Conservation (phyloP, 352 stramenopile species). For the Pythium sp. region DNA sequence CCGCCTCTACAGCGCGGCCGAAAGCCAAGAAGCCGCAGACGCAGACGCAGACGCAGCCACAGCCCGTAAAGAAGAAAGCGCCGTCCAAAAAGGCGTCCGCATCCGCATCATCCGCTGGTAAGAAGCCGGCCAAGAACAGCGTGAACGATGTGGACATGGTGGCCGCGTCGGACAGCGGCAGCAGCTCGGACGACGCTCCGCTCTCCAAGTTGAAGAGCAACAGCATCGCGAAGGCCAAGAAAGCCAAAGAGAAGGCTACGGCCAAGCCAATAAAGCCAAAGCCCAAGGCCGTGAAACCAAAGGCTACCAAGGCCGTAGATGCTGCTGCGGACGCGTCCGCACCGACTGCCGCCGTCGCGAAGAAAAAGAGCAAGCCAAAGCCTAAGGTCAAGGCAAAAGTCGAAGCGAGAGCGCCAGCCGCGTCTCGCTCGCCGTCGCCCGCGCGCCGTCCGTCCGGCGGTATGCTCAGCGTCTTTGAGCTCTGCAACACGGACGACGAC, state of each 20-base stretch:
- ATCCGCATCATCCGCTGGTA: background rate
- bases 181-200: constrained; percentile 8
- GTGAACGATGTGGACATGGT: background rate
- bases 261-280: constrained; percentile 18
- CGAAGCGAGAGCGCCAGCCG: background rate
- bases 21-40: constrained; percentile 11
- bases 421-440: constrained; percentile 13
- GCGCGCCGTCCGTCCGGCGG: constrained; percentile 29
- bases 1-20: constrained; percentile 1
- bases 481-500: constrained; percentile 65
- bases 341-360: background rate
- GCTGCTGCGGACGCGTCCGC: background rate
- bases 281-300: constrained; percentile 19
- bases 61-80: constrained; percentile 1
- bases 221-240: constrained; percentile 5
- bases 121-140: constrained; percentile 7
- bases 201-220: constrained; percentile 9
- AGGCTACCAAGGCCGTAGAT: background rate
- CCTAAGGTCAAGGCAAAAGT: constrained; percentile 1
- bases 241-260: constrained; percentile 18
- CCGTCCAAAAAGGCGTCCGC: background rate
- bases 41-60: background rate
- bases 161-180: background rate
- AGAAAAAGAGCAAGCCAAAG: constrained; percentile 2
- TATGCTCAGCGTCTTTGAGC: constrained; percentile 79